These are phyloP conservation scores for Caloboletus firmus DNA, from an alignment of 1,284 basidiomycete species.

Conservation along the genomic window DNA sequence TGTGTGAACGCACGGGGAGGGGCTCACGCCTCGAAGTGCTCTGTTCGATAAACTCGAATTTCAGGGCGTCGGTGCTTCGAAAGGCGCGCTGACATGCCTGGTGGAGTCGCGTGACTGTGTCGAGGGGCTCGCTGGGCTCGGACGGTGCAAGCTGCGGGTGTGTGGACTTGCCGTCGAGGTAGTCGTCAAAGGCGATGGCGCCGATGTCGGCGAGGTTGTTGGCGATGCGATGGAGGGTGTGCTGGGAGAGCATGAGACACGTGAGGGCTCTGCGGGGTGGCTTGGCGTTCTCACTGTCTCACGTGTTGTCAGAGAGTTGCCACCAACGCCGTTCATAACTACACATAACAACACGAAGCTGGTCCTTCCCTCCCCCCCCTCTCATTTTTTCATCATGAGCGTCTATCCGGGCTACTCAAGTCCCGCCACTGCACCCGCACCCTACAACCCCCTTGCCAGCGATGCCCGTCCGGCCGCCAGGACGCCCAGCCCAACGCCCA, in stretches of 20 bases:
- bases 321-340: too few relatives aligned
- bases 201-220: conserved; percentile 22
- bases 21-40: conserved; percentile 34
- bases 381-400: conserved; percentile 20
- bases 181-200: conserved; percentile 26
- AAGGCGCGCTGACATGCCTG: conserved; percentile 44
- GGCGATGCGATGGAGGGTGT: conserved; percentile 16
- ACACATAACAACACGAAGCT: background rate
- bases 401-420: conserved; percentile 17
- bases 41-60: conserved; percentile 48
- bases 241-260: background rate
- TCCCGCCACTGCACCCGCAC: background rate
- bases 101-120: conserved; percentile 38
- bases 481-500: conserved; percentile 63
- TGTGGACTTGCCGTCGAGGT: conserved; percentile 10
- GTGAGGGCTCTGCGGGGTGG: background rate
- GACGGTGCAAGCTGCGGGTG: background rate
- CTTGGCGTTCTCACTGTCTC: background rate
- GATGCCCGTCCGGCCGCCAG: conserved; percentile 25
- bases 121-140: background rate
- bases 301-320: too few relatives aligned
- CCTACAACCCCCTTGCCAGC: conserved; percentile 11
- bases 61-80: conserved; percentile 38
- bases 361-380: background rate
- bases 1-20: background rate